phyloP scores from a whole-genome alignment of 805 yeast species.

The Isabelozyma rhagii region DNA sequence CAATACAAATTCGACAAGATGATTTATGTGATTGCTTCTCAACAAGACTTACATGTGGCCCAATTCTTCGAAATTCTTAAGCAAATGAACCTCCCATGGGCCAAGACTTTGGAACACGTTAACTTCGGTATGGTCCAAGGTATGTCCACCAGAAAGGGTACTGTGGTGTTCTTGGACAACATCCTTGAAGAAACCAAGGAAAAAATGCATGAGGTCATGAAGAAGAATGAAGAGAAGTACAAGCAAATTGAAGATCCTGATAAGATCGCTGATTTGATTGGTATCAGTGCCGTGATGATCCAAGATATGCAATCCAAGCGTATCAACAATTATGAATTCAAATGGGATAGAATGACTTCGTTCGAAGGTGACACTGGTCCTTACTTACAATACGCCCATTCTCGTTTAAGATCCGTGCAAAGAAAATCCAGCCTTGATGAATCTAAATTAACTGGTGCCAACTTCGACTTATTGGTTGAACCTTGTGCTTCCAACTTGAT shows the following conservation, averaged over 20 bases:
- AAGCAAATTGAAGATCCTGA: conserved; percentile 93
- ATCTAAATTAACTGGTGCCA: conserved; percentile 45
- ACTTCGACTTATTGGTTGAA: conserved; percentile 63
- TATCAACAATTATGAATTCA: conserved; percentile 91
- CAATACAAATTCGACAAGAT: conserved; percentile 86
- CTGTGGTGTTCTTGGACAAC: conserved; percentile 94
- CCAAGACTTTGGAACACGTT: conserved; percentile 72
- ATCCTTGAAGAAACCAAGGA: conserved; percentile 91
- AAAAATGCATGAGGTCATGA: conserved; percentile 95
- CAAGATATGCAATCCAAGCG: conserved; percentile 99
- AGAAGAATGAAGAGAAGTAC: conserved; percentile 84
- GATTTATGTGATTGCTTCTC: conserved; percentile 94
- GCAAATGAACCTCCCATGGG: conserved; percentile 89
- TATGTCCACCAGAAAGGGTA: conserved; percentile 97
- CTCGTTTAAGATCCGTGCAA: conserved; percentile 91
- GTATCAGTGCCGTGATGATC: conserved; percentile 96
- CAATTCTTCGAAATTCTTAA: conserved; percentile 94
- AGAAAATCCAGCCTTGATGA: conserved; percentile 62
- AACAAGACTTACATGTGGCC: conserved; percentile 91
- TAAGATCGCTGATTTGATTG: conserved; percentile 89
- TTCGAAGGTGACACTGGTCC: conserved; percentile 99
- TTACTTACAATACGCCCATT: conserved; percentile 96
- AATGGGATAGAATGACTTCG: conserved; percentile 97
- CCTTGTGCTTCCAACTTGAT: conserved; percentile 67
- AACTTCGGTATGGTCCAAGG: conserved; percentile 98